Base-by-base conservation (phyloP, 1,284 basidiomycete genomes). In the Leccinum colubrinum region DNA sequence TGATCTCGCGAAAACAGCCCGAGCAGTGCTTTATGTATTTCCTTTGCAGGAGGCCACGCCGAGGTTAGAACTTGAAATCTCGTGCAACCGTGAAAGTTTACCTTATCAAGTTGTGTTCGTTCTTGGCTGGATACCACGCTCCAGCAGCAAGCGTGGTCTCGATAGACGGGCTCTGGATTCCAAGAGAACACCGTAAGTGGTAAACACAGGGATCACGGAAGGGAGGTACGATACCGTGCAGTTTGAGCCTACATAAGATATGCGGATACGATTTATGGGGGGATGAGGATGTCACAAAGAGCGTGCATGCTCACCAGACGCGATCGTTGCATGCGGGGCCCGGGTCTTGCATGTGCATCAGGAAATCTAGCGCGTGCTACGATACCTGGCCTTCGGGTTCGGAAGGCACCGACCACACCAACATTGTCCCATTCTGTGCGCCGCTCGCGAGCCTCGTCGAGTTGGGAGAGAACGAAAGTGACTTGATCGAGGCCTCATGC, bases 341-440 rank as follows among this genome's bases (percentile, higher is more conserved):
- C 12, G 37, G 14, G 65, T 93, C 85, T 69, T 83, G 81, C 53
- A 97, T 78, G 54, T 89, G 80, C 6, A 70, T 75, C 62, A 97
- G 76, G 72, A 97, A 97, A 68, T 91, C 78, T 35, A 97, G 74
- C 1, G 91, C 93, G 68, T 96, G 95, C 66, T 86, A 80, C 2
- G 94, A 96, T 70, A 97, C 87, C 70, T 88, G 87, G 3, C 95
- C 95, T 6, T 91, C 82, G 0, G 94, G 90, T 37, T 37, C 37
- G 37, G 14, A 37, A 14, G 43, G 9, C 0, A 58, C 22, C 9
- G 62, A 63, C 70, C 68, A 76, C 69, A 58, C 68, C 75, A 46
- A 3, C 41, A 70, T 59, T 27, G 30, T 33, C 30, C 30, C 4
- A 46, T 56, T 6, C 35, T 62, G 0, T 59, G 56, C 39, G 50